A percentile compares a stretch with the other conserved stretches of the same genome.
phyloP scores from a whole-genome alignment of 116 monocot genomes.

The Posidonia oceanica region DNA sequence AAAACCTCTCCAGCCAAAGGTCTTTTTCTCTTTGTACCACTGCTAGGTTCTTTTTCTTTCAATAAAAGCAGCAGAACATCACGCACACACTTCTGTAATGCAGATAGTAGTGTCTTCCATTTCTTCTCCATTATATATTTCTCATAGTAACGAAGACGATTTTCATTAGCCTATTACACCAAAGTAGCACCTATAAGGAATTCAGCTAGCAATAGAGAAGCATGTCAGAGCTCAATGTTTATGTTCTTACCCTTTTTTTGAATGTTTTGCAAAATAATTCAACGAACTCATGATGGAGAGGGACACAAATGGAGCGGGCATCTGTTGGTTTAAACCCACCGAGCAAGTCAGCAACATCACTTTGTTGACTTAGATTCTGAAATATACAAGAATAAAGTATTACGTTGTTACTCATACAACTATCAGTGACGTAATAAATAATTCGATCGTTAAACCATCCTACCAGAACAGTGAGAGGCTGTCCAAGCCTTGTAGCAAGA shows the following conservation, averaged over 20 bases:
- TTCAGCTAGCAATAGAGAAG: neutral
- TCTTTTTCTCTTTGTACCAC: constrained; percentile 66
- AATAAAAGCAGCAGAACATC: constrained; percentile 13
- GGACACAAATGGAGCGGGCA: constrained; percentile 57
- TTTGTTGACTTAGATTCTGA: constrained; percentile 96
- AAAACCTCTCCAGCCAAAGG: constrained; percentile 33
- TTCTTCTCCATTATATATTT: constrained; percentile 45
- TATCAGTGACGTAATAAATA: neutral
- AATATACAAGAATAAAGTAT: constrained; percentile 6
- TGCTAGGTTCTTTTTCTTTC: constrained; percentile 13
- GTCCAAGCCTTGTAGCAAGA: constrained; percentile 70
- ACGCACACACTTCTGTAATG: constrained; percentile 23
- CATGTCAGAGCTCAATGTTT: neutral
- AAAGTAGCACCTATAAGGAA: neutral
- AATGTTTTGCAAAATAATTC: constrained; percentile 51
- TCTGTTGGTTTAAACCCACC: constrained; percentile 91
- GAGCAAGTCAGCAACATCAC: constrained; percentile 83
- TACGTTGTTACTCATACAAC: neutral
- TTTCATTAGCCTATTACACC: constrained; percentile 41
- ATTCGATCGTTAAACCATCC: neutral
- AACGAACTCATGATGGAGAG: constrained; percentile 69
- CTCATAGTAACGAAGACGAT: constrained; percentile 40
- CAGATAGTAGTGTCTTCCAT: constrained; percentile 62
- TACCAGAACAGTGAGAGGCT: constrained; percentile 72
- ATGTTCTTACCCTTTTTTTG: constrained; percentile 29